A percentile compares a stretch with the other conserved stretches of the same genome.
Evolutionary conservation across 1,284 basidiomycete species (phyloP).

Genomic region (Marasmius oreades): DNA sequence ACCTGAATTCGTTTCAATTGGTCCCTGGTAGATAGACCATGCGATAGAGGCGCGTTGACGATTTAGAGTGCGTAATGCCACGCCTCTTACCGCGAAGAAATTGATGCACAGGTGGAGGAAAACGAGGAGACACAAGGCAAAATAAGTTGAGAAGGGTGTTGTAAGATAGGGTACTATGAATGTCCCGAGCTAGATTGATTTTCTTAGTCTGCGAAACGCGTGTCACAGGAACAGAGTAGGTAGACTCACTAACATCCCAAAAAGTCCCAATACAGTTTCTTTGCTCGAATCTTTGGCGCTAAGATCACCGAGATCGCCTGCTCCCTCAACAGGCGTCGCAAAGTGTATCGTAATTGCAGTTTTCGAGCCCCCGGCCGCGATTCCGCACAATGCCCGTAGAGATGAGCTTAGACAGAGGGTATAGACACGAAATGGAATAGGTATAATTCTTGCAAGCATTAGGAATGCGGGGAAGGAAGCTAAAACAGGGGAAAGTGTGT

Average conservation of each 20-base stretch:
- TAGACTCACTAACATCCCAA: constrained; percentile 61
- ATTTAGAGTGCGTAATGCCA: constrained; percentile 55
- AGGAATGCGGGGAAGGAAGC: constrained; percentile 21
- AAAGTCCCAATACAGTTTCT: constrained; percentile 62
- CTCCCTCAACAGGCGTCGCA: constrained; percentile 41
- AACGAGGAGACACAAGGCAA: constrained; percentile 47
- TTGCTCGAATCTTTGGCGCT: constrained; percentile 71
- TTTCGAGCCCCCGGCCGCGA: constrained; percentile 64
- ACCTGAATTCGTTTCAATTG: not conserved
- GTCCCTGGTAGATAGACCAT: constrained; percentile 41
- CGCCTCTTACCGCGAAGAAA: constrained; percentile 53
- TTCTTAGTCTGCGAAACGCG: not conserved
- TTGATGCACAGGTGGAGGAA: constrained; percentile 55
- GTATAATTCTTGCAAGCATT: constrained; percentile 25
- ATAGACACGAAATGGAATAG: constrained; percentile 35
- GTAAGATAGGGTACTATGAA: constrained; percentile 53
- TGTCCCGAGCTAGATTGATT: constrained; percentile 45
- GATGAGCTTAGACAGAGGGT: constrained; percentile 56
- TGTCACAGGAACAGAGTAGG: not conserved
- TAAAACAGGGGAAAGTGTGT: constrained; percentile 57
- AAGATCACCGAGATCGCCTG: constrained; percentile 63
- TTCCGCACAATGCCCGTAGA: constrained; percentile 53
- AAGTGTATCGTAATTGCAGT: constrained; percentile 68
- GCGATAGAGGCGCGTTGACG: constrained; percentile 52
- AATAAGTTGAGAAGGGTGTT: constrained; percentile 45